These are phyloP conservation scores for Psidium guajava DNA, from an alignment of 345 rosid species.

Conservation along the genomic window DNA sequence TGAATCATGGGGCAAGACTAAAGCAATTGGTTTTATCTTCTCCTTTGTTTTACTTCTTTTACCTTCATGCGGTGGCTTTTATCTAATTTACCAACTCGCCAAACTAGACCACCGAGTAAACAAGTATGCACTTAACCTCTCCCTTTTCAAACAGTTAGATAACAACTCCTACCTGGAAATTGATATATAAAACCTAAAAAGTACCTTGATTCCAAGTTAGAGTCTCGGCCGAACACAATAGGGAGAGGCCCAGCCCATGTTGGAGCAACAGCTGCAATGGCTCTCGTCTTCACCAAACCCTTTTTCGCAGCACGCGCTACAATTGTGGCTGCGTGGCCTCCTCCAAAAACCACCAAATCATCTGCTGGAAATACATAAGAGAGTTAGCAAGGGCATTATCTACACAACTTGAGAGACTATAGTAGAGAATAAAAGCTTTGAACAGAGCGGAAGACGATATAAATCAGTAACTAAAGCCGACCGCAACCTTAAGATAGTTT, in stretches of 20 bases:
- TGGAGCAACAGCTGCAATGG: slow-evolving; percentile 83
- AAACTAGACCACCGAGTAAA: not conserved
- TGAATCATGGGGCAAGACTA: not conserved
- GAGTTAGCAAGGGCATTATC: not conserved
- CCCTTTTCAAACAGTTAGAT: not conserved
- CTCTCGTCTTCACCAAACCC: slow-evolving; percentile 68
- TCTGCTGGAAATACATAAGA: slow-evolving; percentile 17
- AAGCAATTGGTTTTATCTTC: not conserved
- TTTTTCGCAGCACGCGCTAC: slow-evolving; percentile 59
- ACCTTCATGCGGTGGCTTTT: not conserved
- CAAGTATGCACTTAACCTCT: not conserved
- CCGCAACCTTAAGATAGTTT: not conserved
- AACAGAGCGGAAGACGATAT: not conserved
- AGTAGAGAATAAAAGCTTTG: not conserved
- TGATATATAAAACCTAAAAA: not conserved
- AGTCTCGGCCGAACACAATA: slow-evolving; percentile 84
- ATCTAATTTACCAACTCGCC: not conserved
- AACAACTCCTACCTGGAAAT: not conserved
- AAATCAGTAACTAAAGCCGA: not conserved
- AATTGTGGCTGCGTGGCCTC: slow-evolving; percentile 83
- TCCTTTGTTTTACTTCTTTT: not conserved
- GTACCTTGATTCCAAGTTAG: slow-evolving; percentile 78
- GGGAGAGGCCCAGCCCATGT: slow-evolving; percentile 97
- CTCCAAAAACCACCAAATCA: slow-evolving; percentile 62
- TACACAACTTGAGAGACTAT: not conserved